Evolutionary conservation across 2,329 filamentous ascomycete genomes (phyloP), one percentile per base, ranked within the genome.

Genomic region (Sclerotinia trifoliorum): DNA sequence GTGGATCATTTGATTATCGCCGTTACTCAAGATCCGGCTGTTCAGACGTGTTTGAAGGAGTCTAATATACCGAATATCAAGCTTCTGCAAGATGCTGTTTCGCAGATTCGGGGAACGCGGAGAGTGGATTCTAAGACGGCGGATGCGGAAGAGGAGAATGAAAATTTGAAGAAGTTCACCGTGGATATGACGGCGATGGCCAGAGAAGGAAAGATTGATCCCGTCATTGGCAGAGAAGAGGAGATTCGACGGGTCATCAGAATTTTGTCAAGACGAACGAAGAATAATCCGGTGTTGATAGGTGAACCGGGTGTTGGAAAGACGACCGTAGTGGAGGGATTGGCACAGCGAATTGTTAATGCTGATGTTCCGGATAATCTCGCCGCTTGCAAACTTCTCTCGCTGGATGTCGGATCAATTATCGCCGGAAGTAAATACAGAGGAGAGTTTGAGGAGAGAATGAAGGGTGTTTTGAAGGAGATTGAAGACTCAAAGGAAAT

Each of bases 381-480:
- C 66, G 93, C 95, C 65, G 90, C 92, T 69, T 99, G 95, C 86
- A 95, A 91, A 79, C 85, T 99, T 70, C 88, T 99, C 68, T 97
- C 95, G 5, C 88, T 99, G 57, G 95, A 99, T 77, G 94, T 99
- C 60, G 95, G 95, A 75, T 91, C 94, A 32, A 84, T 99, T 68
- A 94, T 99, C 71, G 95, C 95, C 69, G 95, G 95, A 74, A 97
- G 93, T 86, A 99, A 99, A 82, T 99, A 96, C 83, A 90, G 95
- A 62, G 95, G 95, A 82, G 95, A 99, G 79, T 99, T 99, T 70
- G 95, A 99, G 79, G 95, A 99, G 84, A 88, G 95, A 74, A 98
- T 99, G 94, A 99, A 99, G 86, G 94, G 94, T 67, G 95, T 99
- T 6, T 81, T 99, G 75, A 99, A 98, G 80, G 95, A 99, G 81